These are phyloP conservation scores for Nicotiana sylvestris DNA, from an alignment of 257 asterid species.

Conservation along the genomic window DNA sequence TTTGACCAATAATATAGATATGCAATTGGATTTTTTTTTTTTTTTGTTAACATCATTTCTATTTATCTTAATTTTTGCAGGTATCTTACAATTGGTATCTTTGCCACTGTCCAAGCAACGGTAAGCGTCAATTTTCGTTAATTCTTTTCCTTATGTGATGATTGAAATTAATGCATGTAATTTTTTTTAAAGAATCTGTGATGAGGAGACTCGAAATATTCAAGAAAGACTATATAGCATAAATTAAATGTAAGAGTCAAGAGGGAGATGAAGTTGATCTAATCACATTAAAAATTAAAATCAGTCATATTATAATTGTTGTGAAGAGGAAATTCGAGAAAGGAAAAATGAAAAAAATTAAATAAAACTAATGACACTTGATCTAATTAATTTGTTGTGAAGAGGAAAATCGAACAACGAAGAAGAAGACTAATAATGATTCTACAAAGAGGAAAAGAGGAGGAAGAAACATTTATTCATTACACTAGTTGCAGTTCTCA, in stretches of 20 bases:
- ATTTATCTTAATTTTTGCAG: constrained; percentile 23
- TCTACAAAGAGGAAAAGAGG: not conserved
- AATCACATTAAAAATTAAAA: not conserved
- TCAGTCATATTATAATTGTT: not conserved
- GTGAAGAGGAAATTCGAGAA: constrained; percentile 8
- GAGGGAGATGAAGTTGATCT: not conserved
- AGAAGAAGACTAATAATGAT: not conserved
- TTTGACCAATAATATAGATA: no score
- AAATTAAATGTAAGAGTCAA: not conserved
- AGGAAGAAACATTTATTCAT: not conserved
- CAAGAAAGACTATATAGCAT: not conserved
- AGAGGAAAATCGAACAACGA: constrained; percentile 8
- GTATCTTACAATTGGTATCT: constrained; percentile 71
- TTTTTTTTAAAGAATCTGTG: not conserved
- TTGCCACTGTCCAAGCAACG: constrained; percentile 67
- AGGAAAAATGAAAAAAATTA: not conserved
- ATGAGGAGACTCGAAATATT: constrained; percentile 17
- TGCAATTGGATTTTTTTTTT: no score
- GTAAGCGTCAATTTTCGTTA: constrained; percentile 26
- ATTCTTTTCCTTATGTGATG: not conserved
- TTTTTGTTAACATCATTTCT: no score
- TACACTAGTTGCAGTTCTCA: not conserved
- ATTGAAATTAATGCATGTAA: not conserved
- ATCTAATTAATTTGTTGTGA: constrained; percentile 1
- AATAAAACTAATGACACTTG: not conserved